Percentiles rank a stretch among this genome's conserved stretches.
Evolutionary conservation across 495 filamentous ascomycete species (phyloP).

Genomic region (Hapsidospora chrysogenum): DNA sequence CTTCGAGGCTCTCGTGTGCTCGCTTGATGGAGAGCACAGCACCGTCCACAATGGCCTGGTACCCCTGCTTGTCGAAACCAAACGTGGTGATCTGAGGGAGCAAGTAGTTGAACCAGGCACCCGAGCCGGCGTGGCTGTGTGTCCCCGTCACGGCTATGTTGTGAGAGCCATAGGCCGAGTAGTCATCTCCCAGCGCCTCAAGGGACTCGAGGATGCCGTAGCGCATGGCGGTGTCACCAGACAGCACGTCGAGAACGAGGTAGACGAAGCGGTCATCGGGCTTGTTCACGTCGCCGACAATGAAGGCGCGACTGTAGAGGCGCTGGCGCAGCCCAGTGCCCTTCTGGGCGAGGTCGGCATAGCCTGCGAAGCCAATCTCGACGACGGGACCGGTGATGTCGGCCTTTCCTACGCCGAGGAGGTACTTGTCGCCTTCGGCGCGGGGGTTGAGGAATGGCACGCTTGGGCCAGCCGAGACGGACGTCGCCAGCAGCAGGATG

Average conservation of each 20-base stretch:
- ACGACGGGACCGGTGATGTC: constrained; percentile 77
- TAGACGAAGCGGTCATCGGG: constrained; percentile 71
- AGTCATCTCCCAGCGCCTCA: constrained; percentile 32
- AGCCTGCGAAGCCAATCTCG: constrained; percentile 43
- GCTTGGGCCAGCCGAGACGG: no score
- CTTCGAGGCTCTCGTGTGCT: constrained; percentile 60
- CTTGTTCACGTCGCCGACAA: constrained; percentile 56
- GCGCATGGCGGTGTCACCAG: constrained; percentile 78
- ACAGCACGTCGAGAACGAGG: constrained; percentile 63
- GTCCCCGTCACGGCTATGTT: constrained; percentile 88
- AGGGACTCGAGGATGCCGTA: constrained; percentile 70
- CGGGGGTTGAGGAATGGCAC: no score
- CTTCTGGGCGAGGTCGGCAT: constrained; percentile 59
- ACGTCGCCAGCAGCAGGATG: no score
- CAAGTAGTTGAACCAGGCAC: constrained; percentile 92
- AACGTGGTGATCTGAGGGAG: constrained; percentile 81
- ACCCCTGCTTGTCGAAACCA: constrained; percentile 76
- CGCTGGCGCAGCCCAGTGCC: constrained; percentile 74
- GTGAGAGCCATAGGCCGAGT: constrained; percentile 45
- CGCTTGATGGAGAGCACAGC: constrained; percentile 65
- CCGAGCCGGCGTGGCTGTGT: constrained; percentile 83
- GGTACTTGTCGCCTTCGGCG: constrained; percentile 30
- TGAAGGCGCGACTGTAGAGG: constrained; percentile 78
- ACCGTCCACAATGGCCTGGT: constrained; percentile 81
- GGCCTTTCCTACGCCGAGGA: constrained; percentile 80